Conservation (phyloP, 805 yeast genomes). For the Candida tammaniensis region DNA sequence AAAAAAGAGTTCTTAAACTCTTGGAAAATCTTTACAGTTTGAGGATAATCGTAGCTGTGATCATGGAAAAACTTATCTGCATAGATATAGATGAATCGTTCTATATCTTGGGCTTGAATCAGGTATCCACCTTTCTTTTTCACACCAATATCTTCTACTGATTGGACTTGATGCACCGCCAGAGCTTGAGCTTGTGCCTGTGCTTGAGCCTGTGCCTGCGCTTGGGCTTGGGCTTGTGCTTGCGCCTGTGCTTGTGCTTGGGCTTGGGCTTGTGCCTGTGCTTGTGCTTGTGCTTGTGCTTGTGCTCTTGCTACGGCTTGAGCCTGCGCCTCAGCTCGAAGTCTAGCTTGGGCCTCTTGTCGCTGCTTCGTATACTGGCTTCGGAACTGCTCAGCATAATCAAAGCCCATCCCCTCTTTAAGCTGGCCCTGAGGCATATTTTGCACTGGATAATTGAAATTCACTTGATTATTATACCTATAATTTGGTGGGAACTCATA, state of each 20-base stretch:
- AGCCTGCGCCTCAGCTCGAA: constrained; percentile 13
- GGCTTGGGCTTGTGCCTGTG: constrained; percentile 11
- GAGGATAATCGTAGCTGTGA: constrained; percentile 41
- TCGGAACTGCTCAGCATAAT: constrained; percentile 19
- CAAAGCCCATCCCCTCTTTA: constrained; percentile 6
- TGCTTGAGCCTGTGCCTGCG: constrained; percentile 11
- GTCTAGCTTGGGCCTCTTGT: constrained; percentile 17
- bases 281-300: constrained; percentile 16
- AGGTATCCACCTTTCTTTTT: constrained; percentile 3
- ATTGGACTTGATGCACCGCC: constrained; percentile 4
- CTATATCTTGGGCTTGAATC: constrained; percentile 32
- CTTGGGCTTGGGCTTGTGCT: constrained; percentile 15
- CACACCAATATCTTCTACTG: constrained; percentile 3
- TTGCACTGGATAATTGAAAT: constrained; percentile 18
- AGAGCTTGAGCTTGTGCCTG: constrained; percentile 11
- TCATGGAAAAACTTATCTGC: constrained; percentile 42
- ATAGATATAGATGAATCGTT: constrained; percentile 37
- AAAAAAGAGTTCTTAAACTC: constrained; percentile 41
- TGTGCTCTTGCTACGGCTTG: constrained; percentile 15
- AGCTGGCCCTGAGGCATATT: constrained; percentile 6
- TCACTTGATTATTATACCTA: constrained; percentile 11
- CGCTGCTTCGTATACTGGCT: constrained; percentile 24
- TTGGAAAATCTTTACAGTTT: constrained; percentile 40
- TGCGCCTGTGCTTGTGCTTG: constrained; percentile 8
- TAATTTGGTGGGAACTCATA: constrained; percentile 6